phyloP scores from a whole-genome alignment of 306 rosid genomes.

The Medicago truncatula region DNA sequence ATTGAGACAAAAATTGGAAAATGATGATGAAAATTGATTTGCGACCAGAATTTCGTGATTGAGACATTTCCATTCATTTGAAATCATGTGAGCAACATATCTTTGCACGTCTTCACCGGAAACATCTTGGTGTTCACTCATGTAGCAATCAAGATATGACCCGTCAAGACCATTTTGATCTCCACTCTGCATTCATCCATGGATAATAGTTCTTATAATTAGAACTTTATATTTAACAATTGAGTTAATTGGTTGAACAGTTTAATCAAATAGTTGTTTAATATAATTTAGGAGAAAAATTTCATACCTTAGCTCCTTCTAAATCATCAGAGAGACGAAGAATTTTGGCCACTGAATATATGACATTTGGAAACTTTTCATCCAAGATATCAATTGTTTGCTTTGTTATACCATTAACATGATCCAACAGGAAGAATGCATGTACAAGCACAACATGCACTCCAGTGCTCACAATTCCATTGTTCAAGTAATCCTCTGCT shows the following conservation, averaged over 20 bases:
- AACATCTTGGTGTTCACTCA: constrained; percentile 44
- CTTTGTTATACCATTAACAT: constrained; percentile 28
- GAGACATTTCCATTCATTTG: constrained; percentile 58
- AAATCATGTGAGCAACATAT: constrained; percentile 46
- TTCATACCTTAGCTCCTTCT: constrained; percentile 40
- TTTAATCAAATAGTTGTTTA: no score
- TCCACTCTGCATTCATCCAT: constrained; percentile 46
- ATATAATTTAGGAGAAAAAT: neutral
- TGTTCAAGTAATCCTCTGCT: constrained; percentile 55
- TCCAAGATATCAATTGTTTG: constrained; percentile 41
- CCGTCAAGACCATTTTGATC: constrained; percentile 59
- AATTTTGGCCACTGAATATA: constrained; percentile 43
- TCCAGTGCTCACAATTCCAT: constrained; percentile 54
- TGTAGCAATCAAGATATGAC: constrained; percentile 57
- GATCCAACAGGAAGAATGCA: constrained; percentile 53
- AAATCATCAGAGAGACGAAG: constrained; percentile 55
- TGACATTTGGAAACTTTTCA: constrained; percentile 30
- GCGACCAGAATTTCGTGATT: constrained; percentile 46
- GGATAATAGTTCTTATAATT: neutral
- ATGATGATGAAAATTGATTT: constrained; percentile 49
- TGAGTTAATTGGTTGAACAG: no score
- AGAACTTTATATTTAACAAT: neutral
- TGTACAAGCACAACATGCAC: constrained; percentile 54
- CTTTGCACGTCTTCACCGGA: constrained; percentile 38
- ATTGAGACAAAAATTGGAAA: constrained; percentile 52